These are phyloP conservation scores for Pleomassaria siparia DNA, from an alignment of 2,329 filamentous ascomycete species.

Conservation along the genomic window DNA sequence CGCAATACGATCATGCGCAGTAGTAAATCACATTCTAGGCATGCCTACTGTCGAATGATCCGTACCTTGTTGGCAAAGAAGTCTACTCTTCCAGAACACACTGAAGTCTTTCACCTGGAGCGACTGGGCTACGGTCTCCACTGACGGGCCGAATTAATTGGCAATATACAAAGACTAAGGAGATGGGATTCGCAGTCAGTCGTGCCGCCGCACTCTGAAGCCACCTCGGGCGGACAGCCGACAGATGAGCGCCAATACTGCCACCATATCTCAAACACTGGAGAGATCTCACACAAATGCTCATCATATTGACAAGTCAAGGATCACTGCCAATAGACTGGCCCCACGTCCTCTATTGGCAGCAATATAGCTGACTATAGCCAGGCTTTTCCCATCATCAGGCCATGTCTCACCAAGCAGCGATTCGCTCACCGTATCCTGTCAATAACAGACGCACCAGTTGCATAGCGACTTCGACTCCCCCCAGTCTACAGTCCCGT, in stretches of 20 bases:
- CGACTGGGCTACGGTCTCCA: background rate
- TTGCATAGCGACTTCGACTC: conserved; percentile 1
- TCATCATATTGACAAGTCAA: conserved; percentile 5
- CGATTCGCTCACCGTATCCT: conserved; percentile 7
- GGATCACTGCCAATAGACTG: conserved; percentile 4
- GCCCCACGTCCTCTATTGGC: conserved; percentile 1
- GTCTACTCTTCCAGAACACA: too few species aligned
- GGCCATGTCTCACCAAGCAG: background rate
- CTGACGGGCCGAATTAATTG: background rate
- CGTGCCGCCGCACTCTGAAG: background rate
- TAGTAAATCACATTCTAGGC: background rate
- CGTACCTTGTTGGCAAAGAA: too few species aligned
- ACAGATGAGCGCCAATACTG: background rate
- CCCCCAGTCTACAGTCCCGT: background rate
- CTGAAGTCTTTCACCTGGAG: too few species aligned
- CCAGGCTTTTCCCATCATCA: conserved; percentile 2
- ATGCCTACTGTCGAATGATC: too few species aligned
- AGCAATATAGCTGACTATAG: conserved; percentile 1
- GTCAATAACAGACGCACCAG: conserved; percentile 6
- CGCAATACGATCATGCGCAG: background rate
- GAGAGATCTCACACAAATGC: conserved; percentile 1
- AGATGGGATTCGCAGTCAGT: background rate
- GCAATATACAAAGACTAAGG: background rate
- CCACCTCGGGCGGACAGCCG: background rate
- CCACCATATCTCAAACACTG: background rate